Evolutionary conservation across 306 rosid species (phyloP).

Genomic region (Vigna reflexopilosa): DNA sequence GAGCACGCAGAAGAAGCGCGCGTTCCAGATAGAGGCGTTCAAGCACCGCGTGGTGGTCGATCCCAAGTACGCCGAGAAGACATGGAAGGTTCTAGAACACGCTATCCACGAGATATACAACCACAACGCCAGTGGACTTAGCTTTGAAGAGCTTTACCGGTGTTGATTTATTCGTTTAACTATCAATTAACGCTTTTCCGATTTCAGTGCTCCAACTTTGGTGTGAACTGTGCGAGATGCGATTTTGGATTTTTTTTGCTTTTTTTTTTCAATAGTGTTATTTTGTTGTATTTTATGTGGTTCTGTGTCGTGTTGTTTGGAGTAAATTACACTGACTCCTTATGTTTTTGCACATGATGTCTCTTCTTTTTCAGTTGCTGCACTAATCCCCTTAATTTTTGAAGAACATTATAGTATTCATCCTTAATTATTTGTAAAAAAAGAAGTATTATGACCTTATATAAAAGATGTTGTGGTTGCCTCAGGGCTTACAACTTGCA

Average conservation of each 20-base stretch:
- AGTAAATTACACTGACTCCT: not conserved
- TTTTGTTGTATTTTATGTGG: not conserved
- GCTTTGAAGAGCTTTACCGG: slow-evolving; percentile 65
- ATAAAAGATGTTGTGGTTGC: not conserved
- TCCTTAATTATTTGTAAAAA: not conserved
- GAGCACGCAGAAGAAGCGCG: slow-evolving; percentile 55
- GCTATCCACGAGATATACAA: slow-evolving; percentile 64
- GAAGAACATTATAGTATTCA: too few species aligned
- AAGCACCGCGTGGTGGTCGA: slow-evolving; percentile 58
- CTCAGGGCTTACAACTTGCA: slow-evolving; percentile 1
- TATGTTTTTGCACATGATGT: not conserved
- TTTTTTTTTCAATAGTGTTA: not conserved
- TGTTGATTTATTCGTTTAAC: slow-evolving; percentile 37
- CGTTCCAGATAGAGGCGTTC: slow-evolving; percentile 55
- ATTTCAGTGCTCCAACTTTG: not conserved
- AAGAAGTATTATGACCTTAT: not conserved
- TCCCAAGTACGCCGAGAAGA: slow-evolving; percentile 64
- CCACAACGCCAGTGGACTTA: slow-evolving; percentile 59
- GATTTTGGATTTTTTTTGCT: not conserved
- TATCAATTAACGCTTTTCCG: not conserved
- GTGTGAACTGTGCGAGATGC: not conserved
- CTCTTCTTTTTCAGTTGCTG: not conserved
- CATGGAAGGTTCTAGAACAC: slow-evolving; percentile 61
- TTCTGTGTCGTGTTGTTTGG: not conserved
- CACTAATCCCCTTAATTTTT: too few species aligned